Evolutionary conservation across 1,284 basidiomycete species (phyloP).

Genomic region (Pseudozyma flocculosa): DNA sequence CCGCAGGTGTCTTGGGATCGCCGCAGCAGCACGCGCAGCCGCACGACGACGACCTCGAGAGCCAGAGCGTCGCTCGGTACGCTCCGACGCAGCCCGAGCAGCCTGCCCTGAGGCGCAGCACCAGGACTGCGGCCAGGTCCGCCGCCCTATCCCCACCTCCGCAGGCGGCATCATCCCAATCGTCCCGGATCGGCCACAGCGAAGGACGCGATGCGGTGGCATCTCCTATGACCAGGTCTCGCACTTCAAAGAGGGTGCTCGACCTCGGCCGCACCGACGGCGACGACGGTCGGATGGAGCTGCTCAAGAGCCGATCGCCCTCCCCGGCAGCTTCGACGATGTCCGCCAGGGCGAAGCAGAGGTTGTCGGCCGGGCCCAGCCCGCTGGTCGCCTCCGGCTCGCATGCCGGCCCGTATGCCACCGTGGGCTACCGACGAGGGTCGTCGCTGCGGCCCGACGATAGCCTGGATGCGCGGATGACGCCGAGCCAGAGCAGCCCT

Average conservation of each 20-base stretch:
- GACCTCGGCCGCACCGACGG: background rate
- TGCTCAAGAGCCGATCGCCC: conserved; percentile 4
- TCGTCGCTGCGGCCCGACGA: conserved; percentile 36
- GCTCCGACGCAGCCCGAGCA: conserved; percentile 4
- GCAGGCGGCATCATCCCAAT: conserved; percentile 3
- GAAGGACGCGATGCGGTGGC: background rate
- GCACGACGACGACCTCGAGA: conserved; percentile 30
- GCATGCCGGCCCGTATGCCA: conserved; percentile 21
- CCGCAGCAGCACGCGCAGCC: too few relatives aligned
- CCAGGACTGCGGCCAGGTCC: background rate
- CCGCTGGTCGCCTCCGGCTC: conserved; percentile 8
- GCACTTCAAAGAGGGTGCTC: background rate
- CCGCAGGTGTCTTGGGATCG: conserved; percentile 22
- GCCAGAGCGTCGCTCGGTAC: conserved; percentile 15
- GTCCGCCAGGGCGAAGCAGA: conserved; percentile 13
- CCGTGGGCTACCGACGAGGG: conserved; percentile 14
- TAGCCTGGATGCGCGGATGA: conserved; percentile 24
- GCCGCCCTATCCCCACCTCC: conserved; percentile 4
- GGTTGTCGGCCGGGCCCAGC: conserved; percentile 5
- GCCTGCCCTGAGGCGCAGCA: conserved; percentile 7
- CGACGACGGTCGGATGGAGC: background rate
- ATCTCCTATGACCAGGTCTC: too few relatives aligned
- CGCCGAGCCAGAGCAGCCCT: conserved; percentile 27
- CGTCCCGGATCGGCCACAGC: background rate
- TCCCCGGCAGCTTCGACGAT: conserved; percentile 10